These are phyloP conservation scores for Elongisporangium undulatum DNA, from an alignment of 352 stramenopile genomes.

Conservation along the genomic window DNA sequence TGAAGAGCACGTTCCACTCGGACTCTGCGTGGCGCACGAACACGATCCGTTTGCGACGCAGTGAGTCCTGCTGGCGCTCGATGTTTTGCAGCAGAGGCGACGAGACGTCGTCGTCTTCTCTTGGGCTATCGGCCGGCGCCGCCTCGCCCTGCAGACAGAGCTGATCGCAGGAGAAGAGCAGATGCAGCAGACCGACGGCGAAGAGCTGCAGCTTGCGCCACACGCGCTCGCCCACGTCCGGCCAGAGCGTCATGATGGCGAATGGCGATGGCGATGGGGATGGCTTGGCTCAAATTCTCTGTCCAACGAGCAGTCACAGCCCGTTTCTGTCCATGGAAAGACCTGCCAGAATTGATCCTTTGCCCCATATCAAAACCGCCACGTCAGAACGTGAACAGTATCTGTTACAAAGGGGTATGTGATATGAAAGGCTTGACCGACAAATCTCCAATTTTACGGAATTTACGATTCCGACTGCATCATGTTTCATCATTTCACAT, in stretches of 20 bases:
- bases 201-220: constrained; percentile 69
- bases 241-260: constrained; percentile 21
- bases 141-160: constrained; percentile 19
- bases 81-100: neutral
- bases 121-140: neutral
- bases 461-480: too few relatives aligned
- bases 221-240: constrained; percentile 38
- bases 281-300: neutral
- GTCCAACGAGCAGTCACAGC: neutral
- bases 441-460: too few relatives aligned
- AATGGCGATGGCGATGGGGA: constrained; percentile 2
- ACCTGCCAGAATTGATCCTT: neutral
- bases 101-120: neutral
- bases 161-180: constrained; percentile 75
- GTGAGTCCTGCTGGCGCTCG: constrained; percentile 2
- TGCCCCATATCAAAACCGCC: too few relatives aligned
- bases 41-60: constrained; percentile 49
- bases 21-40: constrained; percentile 87
- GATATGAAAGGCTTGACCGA: too few relatives aligned
- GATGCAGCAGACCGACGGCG: constrained; percentile 45
- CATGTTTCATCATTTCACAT: too few relatives aligned
- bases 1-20: constrained; percentile 88
- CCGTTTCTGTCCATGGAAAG: neutral
- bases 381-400: too few relatives aligned
- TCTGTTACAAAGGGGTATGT: too few relatives aligned